Base-by-base conservation (phyloP, 2,329 filamentous ascomycete genomes). In the Ilyonectria sp. region DNA sequence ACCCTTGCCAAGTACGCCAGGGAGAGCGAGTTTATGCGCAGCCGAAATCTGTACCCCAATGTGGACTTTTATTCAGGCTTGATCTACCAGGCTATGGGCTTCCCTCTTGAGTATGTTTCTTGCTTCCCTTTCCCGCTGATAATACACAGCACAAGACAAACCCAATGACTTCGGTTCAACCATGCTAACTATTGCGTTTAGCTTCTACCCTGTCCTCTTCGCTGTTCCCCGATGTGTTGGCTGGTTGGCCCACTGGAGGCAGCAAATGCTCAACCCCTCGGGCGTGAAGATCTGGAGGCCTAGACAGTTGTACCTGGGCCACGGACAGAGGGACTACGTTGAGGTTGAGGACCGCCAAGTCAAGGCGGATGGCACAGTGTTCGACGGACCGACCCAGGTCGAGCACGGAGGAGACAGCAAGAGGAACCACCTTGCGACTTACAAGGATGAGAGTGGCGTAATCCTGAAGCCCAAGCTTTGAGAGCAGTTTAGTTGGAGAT, bases 61-160 rank as follows among this genome's bases (percentile, higher is more conserved):
- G 85, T 86, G 4, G 85, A 86, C 75, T 86, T 86, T 73, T 86
- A 86, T 80, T 85, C 82, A 4, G 85, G 85, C 1, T 75, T 86
- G 31, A 86, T 86, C 70, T 86, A 86, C 74, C 85, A 86, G 68
- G 84, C 85, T 33, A 85, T 86, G 82, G 85, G 85, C 11, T 86
- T 86, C 77, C 85, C 85, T 31, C 80, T 86, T 0, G 85, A 86
- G 76, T 78, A 67, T 37, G 76, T 75, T 23, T 9, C 43, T 15
- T 11, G 26, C 26, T 26, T 26, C 6, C 26, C 6, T 6, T 26
- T 26, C 26, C 26, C 6, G 26, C 6, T 26, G 6, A 6, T 26
- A 6, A 26, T 26, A 5, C 26, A 26, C 26, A 6, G 26, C 26
- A 26, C 26, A 26, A 26, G 26, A 26, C 26, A 26, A 26, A 26